A percentile compares a stretch with the other conserved stretches of the same genome.
These are phyloP conservation scores for Lepiota venenata DNA, from an alignment of 768 basidiomycete genomes.

Conservation along the genomic window DNA sequence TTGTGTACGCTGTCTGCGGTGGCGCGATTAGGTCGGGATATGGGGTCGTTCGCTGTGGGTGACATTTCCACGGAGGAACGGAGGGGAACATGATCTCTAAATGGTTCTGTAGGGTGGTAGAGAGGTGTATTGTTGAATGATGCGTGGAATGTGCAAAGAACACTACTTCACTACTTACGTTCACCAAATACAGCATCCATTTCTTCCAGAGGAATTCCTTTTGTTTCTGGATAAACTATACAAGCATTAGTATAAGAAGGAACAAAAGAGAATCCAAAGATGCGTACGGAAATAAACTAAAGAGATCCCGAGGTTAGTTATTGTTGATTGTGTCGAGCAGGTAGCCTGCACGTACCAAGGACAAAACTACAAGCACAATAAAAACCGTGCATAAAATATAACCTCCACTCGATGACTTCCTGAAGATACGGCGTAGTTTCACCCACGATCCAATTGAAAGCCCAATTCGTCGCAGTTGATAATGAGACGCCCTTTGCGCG, in stretches of 20 bases:
- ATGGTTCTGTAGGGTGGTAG: constrained; percentile 1
- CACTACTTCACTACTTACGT: constrained; percentile 35
- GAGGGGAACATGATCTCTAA: constrained; percentile 11
- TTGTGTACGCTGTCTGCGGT: neutral
- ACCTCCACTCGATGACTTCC: constrained; percentile 79
- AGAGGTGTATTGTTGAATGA: neutral
- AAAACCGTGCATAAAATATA: constrained; percentile 92
- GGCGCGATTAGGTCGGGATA: neutral
- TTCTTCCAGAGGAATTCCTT: constrained; percentile 78
- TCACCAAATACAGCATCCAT: constrained; percentile 86
- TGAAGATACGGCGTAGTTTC: constrained; percentile 80
- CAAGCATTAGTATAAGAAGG: neutral
- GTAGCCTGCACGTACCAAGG: constrained; percentile 39
- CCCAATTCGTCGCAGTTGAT: constrained; percentile 82
- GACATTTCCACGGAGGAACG: constrained; percentile 7
- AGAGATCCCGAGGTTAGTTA: neutral
- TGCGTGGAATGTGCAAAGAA: neutral
- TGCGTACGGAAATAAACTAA: constrained; percentile 67
- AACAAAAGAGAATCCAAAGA: constrained; percentile 9
- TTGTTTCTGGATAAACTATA: constrained; percentile 78
- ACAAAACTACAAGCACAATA: constrained; percentile 82
- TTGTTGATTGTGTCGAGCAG: neutral
- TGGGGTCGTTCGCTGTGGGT: neutral
- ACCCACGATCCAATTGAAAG: constrained; percentile 86
- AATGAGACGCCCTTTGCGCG: constrained; percentile 89